These are phyloP conservation scores for Strombidium stylifer DNA, from an alignment of 73 alveolate genomes.

Conservation along the genomic window DNA sequence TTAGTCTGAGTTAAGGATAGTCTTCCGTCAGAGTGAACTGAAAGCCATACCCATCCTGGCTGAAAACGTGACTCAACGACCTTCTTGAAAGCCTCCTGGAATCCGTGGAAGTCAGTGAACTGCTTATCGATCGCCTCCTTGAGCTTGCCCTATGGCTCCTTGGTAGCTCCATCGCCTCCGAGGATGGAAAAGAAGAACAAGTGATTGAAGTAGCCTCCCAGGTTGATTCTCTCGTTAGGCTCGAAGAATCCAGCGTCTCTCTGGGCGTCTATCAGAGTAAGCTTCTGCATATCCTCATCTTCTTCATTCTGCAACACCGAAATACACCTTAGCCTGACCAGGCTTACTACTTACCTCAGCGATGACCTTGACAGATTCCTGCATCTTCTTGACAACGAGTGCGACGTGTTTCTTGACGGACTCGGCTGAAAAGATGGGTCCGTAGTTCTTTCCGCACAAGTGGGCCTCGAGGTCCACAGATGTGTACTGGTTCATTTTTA, in stretches of 20 bases:
- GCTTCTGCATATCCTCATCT: constrained; percentile 39
- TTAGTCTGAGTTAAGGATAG: constrained; percentile 27
- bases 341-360: constrained; percentile 7
- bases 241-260: constrained; percentile 62
- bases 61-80: constrained; percentile 12
- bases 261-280: constrained; percentile 20
- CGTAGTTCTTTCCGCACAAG: too few relatives aligned
- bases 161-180: background rate
- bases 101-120: constrained; percentile 32
- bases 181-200: constrained; percentile 37
- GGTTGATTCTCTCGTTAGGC: constrained; percentile 22
- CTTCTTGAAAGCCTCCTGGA: constrained; percentile 30
- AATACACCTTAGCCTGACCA: background rate
- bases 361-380: constrained; percentile 8
- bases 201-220: constrained; percentile 45
- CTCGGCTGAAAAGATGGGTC: constrained; percentile 6
- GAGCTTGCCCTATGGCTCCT: constrained; percentile 30
- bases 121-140: constrained; percentile 28
- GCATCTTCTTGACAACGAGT: too few relatives aligned
- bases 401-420: constrained; percentile 8
- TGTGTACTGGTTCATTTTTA: too few relatives aligned
- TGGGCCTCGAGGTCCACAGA: too few relatives aligned
- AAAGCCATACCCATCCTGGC: constrained; percentile 59
- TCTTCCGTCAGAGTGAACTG: constrained; percentile 10
- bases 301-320: constrained; percentile 6